Conservation (phyloP, 495 filamentous ascomycete species). For the Penicillium atrosanguineum region DNA sequence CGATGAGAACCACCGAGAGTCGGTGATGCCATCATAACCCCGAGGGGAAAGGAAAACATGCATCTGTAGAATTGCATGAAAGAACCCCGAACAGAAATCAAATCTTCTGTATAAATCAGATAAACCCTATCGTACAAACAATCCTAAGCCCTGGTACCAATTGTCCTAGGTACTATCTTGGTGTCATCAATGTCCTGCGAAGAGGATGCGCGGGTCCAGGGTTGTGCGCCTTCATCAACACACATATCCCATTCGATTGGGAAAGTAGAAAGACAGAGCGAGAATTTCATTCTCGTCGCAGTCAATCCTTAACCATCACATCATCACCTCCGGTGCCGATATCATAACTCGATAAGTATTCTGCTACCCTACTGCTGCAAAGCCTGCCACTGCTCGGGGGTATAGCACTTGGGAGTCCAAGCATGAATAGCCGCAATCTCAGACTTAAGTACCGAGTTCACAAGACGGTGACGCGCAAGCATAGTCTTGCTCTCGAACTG, state of each 20-base stretch:
- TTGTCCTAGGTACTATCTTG: background rate
- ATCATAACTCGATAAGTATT: background rate
- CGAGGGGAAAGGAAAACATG: background rate
- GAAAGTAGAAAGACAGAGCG: background rate
- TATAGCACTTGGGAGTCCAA: conserved; percentile 97
- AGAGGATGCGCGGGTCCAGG: background rate
- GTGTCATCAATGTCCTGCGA: conserved; percentile 7
- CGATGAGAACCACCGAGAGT: background rate
- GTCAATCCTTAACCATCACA: background rate
- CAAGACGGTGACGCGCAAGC: conserved; percentile 82
- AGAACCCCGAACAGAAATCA: background rate
- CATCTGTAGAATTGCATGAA: background rate
- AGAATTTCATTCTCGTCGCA: background rate
- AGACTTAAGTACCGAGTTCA: conserved; percentile 82
- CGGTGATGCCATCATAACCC: background rate
- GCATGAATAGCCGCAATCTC: conserved; percentile 96
- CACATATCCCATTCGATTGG: background rate
- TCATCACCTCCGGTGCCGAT: background rate
- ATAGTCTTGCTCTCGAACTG: conserved; percentile 83
- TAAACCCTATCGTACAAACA: conserved; percentile 14
- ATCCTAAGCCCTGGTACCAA: background rate
- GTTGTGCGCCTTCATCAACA: background rate
- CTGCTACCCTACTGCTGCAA: conserved; percentile 45
- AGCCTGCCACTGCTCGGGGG: conserved; percentile 88
- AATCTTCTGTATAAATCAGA: background rate